A percentile compares a stretch with the other conserved stretches of the same genome.
Evolutionary conservation across 139 green algal species (phyloP).

Genomic region (Coelastrella sp.): DNA sequence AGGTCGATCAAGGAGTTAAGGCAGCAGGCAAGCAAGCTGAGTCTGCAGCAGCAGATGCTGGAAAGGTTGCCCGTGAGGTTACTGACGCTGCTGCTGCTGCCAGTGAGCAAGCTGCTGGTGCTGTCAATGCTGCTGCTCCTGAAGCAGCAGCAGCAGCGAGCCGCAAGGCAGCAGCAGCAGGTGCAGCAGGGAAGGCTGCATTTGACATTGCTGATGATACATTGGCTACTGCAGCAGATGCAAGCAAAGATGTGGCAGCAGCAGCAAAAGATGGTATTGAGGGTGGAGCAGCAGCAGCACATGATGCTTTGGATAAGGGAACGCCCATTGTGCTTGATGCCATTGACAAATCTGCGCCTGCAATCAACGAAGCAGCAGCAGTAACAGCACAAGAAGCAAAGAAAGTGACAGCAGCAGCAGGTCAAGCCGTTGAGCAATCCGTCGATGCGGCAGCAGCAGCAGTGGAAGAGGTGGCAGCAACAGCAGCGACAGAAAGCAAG

Average conservation of each 20-base stretch:
- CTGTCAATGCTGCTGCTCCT: background rate
- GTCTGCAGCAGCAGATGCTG: background rate
- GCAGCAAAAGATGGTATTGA: background rate
- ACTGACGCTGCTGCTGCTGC: background rate
- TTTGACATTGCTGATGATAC: background rate
- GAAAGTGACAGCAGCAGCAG: background rate
- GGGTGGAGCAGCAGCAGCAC: background rate
- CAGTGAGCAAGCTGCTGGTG: background rate
- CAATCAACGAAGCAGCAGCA: background rate
- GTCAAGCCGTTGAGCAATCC: background rate
- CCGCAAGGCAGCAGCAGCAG: background rate
- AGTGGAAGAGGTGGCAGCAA: background rate
- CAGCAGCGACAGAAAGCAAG: background rate
- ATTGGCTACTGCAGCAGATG: background rate
- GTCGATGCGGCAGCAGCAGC: constrained; percentile 6
- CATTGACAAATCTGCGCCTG: constrained; percentile 1
- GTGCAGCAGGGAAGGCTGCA: background rate
- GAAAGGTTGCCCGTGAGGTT: background rate
- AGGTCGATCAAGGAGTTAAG: background rate
- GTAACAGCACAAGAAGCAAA: background rate
- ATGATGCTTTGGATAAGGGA: constrained; percentile 1
- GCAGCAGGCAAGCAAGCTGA: constrained; percentile 10
- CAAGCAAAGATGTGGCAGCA: background rate
- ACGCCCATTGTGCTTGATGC: background rate
- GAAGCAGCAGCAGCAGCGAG: constrained; percentile 2